Conservation (phyloP, 1,284 basidiomycete species). For the Microbotryum lychnidis-dioicae region DNA sequence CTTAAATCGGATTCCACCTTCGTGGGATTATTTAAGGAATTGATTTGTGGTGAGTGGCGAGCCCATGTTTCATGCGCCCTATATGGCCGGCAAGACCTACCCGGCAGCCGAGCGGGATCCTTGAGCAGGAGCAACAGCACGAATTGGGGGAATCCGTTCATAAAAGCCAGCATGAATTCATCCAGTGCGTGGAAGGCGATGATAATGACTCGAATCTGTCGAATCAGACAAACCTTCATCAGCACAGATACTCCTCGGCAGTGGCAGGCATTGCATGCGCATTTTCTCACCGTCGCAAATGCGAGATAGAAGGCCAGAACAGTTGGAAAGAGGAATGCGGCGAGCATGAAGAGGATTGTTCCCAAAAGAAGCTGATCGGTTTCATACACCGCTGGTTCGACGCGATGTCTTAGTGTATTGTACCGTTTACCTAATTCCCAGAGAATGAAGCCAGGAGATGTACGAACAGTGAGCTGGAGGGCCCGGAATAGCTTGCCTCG, state of each 20-base stretch:
- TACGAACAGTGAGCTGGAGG: background rate
- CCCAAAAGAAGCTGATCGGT: slow-evolving; percentile 90
- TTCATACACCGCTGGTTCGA: slow-evolving; percentile 83
- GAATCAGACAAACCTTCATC: background rate
- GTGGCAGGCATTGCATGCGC: background rate
- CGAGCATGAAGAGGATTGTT: slow-evolving; percentile 85
- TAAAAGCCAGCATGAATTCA: slow-evolving; percentile 59
- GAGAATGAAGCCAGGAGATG: background rate
- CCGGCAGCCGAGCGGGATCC: slow-evolving; percentile 72
- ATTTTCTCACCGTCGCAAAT: slow-evolving; percentile 59
- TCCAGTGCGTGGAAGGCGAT: slow-evolving; percentile 55
- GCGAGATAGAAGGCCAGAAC: slow-evolving; percentile 74
- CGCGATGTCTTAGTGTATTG: slow-evolving; percentile 70
- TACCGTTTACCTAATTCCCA: slow-evolving; percentile 64
- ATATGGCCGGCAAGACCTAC: slow-evolving; percentile 42
- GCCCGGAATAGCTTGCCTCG: background rate
- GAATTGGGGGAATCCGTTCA: slow-evolving; percentile 89
- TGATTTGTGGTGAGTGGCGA: background rate
- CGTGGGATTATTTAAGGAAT: background rate
- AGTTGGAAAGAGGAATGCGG: slow-evolving; percentile 85
- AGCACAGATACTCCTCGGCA: background rate
- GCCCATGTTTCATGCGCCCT: background rate
- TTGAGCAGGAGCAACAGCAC: slow-evolving; percentile 76
- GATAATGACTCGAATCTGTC: slow-evolving; percentile 38
- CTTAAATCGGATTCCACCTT: slow-evolving; percentile 6